These are phyloP conservation scores for Peronospora destructor DNA, from an alignment of 352 stramenopile species.

Conservation along the genomic window DNA sequence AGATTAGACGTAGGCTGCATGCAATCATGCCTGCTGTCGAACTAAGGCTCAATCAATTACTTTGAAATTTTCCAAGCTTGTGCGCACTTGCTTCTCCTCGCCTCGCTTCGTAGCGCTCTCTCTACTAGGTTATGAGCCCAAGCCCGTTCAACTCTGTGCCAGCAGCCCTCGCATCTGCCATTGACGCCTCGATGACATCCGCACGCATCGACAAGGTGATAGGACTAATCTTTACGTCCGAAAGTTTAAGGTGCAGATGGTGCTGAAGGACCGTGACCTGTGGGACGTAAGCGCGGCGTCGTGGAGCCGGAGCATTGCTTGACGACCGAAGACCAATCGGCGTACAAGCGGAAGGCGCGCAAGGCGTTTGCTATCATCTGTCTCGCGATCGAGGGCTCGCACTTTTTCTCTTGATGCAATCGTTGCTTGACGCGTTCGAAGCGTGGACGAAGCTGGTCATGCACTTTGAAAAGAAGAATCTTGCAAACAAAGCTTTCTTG, in stretches of 20 bases:
- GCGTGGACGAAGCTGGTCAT: not conserved
- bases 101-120: no score
- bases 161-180: not conserved
- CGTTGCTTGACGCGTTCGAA: not conserved
- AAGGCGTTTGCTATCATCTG: no score
- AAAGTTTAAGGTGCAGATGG: no score
- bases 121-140: constrained; percentile 1
- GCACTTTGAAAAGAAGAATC: not conserved
- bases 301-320: not conserved
- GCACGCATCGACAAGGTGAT: not conserved
- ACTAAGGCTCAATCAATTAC: no score
- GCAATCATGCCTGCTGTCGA: no score
- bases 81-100: no score
- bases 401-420: not conserved
- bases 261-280: not conserved
- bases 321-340: not conserved
- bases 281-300: not conserved
- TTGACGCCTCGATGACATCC: not conserved
- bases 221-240: not conserved
- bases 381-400: not conserved
- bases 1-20: no score
- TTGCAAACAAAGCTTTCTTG: not conserved
- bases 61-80: no score
- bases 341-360: not conserved
- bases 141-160: constrained; percentile 1